phyloP scores from a whole-genome alignment of 495 filamentous ascomycete genomes.

The Penicillium robsamsonii region DNA sequence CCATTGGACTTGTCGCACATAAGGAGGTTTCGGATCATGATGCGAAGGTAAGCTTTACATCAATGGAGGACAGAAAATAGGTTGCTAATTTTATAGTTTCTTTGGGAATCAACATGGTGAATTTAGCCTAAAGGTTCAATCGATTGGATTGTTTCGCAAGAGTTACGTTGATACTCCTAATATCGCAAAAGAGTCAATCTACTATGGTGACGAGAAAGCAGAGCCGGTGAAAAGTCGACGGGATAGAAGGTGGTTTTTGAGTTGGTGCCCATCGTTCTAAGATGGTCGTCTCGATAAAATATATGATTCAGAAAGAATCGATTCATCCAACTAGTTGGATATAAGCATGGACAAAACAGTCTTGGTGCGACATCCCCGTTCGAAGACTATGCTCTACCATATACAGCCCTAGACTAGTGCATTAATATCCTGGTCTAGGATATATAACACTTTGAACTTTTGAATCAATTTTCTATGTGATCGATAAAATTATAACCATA shows the following conservation, averaged over 20 bases:
- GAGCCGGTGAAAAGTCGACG: neutral
- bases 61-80: neutral
- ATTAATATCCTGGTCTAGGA: too few relatives aligned
- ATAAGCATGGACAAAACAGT: neutral
- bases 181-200: neutral
- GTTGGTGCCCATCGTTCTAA: conserved; percentile 2
- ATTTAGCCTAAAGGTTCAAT: conserved; percentile 58
- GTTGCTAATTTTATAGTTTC: conserved; percentile 50
- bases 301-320: neutral
- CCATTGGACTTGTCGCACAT: conserved; percentile 56
- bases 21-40: conserved; percentile 71
- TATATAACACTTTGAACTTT: too few relatives aligned
- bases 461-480: too few relatives aligned
- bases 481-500: too few relatives aligned
- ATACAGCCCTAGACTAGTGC: too few relatives aligned
- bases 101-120: conserved; percentile 71
- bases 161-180: conserved; percentile 21
- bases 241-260: neutral
- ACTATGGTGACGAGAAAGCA: neutral
- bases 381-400: too few relatives aligned
- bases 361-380: too few relatives aligned
- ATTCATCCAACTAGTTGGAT: neutral
- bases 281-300: neutral
- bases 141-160: conserved; percentile 45
- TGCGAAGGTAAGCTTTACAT: conserved; percentile 60